A percentile compares a stretch with the other conserved stretches of the same genome.
phyloP scores from a whole-genome alignment of 225 moss, liverwort and hornwort genomes.

The Ulota crispa region DNA sequence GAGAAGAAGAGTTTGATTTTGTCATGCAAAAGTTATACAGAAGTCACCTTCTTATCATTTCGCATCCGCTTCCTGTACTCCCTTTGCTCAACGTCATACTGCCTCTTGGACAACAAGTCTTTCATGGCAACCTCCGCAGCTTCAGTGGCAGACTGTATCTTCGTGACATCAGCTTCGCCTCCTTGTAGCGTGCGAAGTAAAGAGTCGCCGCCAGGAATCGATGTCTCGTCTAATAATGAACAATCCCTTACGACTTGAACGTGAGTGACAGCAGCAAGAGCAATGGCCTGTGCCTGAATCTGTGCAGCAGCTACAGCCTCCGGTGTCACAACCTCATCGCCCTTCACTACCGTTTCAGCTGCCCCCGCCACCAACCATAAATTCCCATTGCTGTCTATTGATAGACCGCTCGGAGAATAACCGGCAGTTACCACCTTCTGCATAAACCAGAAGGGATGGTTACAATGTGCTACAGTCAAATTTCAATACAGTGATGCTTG shows the following conservation, averaged over 20 bases:
- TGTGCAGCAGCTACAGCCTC: slow-evolving; percentile 79
- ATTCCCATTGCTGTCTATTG: slow-evolving; percentile 62
- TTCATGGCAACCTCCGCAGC: slow-evolving; percentile 93
- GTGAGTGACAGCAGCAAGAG: slow-evolving; percentile 62
- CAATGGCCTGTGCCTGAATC: slow-evolving; percentile 64
- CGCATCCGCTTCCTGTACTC: slow-evolving; percentile 94
- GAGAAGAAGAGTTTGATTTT: background rate
- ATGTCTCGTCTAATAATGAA: slow-evolving; percentile 36
- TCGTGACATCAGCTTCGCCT: slow-evolving; percentile 50
- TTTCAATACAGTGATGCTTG: too few relatives aligned
- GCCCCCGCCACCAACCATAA: slow-evolving; percentile 91
- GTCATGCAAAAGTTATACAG: slow-evolving; percentile 13
- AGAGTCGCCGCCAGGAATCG: slow-evolving; percentile 59
- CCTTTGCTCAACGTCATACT: slow-evolving; percentile 80
- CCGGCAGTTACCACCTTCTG: slow-evolving; percentile 67
- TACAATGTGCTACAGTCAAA: background rate
- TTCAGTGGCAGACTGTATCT: slow-evolving; percentile 75
- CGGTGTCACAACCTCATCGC: slow-evolving; percentile 75
- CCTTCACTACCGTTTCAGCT: slow-evolving; percentile 83
- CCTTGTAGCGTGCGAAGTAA: slow-evolving; percentile 68
- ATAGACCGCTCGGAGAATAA: slow-evolving; percentile 75
- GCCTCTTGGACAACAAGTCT: slow-evolving; percentile 81
- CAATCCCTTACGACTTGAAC: slow-evolving; percentile 48
- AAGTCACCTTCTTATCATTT: slow-evolving; percentile 75
- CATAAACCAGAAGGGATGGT: slow-evolving; percentile 17